Evolutionary conservation across 768 basidiomycete species (phyloP).

Genomic region (Kwoniella europaea): DNA sequence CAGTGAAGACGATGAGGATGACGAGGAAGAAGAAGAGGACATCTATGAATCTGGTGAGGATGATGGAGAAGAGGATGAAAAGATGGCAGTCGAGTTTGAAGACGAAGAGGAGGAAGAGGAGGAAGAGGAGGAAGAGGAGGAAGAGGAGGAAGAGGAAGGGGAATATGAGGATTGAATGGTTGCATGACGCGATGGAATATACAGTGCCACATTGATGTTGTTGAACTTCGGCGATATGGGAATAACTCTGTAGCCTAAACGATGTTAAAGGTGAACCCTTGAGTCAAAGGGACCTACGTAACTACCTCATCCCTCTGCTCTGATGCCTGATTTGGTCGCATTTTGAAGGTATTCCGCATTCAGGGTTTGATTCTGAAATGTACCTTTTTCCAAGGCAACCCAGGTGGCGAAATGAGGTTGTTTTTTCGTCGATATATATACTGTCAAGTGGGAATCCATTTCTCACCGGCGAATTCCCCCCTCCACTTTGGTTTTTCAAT

Average conservation of each 20-base stretch:
- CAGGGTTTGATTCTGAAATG: slow-evolving; percentile 1
- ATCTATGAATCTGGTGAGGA: slow-evolving; percentile 33
- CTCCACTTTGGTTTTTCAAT: slow-evolving; percentile 8
- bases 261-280: not conserved
- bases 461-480: slow-evolving; percentile 19
- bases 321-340: not conserved
- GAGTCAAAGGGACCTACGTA: not conserved
- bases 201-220: slow-evolving; percentile 8
- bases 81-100: slow-evolving; percentile 29
- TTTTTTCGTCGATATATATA: slow-evolving; percentile 13
- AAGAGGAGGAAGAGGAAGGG: slow-evolving; percentile 43
- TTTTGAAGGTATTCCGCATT: slow-evolving; percentile 12
- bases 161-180: slow-evolving; percentile 36
- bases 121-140: slow-evolving; percentile 32
- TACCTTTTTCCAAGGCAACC: slow-evolving; percentile 16
- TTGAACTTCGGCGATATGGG: slow-evolving; percentile 8
- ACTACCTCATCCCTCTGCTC: not conserved
- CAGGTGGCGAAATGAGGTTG: slow-evolving; percentile 8
- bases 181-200: not conserved
- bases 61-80: slow-evolving; percentile 30
- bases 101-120: slow-evolving; percentile 40
- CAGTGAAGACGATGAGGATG: slow-evolving; percentile 43
- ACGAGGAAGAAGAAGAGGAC: slow-evolving; percentile 36
- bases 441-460: not conserved
- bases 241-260: slow-evolving; percentile 10